These are phyloP conservation scores for Exophiala phaeomuriformis DNA, from an alignment of 2,329 filamentous ascomycete species.

Conservation along the genomic window DNA sequence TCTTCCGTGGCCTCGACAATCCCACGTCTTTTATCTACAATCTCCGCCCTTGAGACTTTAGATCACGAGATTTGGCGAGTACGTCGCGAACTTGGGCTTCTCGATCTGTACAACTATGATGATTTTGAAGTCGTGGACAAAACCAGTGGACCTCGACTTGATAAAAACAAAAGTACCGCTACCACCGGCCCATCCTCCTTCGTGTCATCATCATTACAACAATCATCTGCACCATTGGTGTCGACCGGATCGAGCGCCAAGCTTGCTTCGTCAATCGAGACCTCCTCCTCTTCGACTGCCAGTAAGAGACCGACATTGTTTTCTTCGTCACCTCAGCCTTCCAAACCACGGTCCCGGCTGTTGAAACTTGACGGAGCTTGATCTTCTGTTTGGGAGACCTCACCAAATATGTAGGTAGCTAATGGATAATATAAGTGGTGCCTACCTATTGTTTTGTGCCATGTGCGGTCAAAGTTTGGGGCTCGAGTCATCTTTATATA, in stretches of 20 bases:
- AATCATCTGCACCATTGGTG: background rate
- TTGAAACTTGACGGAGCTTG: slow-evolving; percentile 12
- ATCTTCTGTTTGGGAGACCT: background rate
- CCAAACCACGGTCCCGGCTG: slow-evolving; percentile 12
- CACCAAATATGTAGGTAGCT: too few species aligned
- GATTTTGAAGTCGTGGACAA: too few species aligned
- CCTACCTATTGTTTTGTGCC: too few species aligned
- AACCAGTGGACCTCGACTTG: too few species aligned
- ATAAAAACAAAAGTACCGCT: too few species aligned
- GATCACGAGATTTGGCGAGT: slow-evolving; percentile 34
- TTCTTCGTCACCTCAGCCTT: background rate
- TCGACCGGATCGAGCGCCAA: too few species aligned
- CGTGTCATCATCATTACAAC: too few species aligned
- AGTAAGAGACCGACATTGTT: background rate
- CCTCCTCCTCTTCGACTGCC: slow-evolving; percentile 1
- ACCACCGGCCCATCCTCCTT: background rate
- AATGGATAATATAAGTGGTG: too few species aligned
- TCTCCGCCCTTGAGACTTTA: slow-evolving; percentile 36
- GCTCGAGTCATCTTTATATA: too few species aligned
- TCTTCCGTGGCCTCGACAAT: slow-evolving; percentile 34
- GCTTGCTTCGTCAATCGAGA: background rate
- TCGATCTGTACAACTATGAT: slow-evolving; percentile 1
- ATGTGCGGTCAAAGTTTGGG: too few species aligned
- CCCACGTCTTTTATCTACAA: slow-evolving; percentile 34
- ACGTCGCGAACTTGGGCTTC: slow-evolving; percentile 12